Percentiles rank a stretch among this genome's conserved stretches.
Evolutionary conservation across 139 green algal species (phyloP).

Genomic region (Marvania coccoides): DNA sequence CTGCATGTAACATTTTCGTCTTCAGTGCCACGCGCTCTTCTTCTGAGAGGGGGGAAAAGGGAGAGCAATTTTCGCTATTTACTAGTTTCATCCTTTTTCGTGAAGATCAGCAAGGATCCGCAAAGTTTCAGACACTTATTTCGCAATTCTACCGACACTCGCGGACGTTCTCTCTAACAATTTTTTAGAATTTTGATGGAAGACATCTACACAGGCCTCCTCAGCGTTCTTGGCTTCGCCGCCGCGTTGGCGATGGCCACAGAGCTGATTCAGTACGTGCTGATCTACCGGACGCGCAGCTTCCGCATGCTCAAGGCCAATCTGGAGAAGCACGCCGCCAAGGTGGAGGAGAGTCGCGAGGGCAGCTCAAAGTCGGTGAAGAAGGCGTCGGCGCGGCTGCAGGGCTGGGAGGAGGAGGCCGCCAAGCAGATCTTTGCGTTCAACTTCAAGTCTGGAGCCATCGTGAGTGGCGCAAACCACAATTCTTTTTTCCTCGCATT

Average conservation of each 20-base stretch:
- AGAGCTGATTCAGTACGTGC: constrained; percentile 14
- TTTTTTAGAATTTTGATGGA: not conserved
- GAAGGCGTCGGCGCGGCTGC: constrained; percentile 16
- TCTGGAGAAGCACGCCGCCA: constrained; percentile 2
- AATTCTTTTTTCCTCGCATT: not conserved
- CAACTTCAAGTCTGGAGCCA: constrained; percentile 10
- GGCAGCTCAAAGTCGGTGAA: constrained; percentile 12
- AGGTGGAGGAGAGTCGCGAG: constrained; percentile 4
- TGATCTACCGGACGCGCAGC: constrained; percentile 19
- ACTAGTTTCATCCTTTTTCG: too few species aligned
- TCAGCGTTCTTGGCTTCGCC: constrained; percentile 11
- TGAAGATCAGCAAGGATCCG: too few species aligned
- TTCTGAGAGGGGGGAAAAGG: too few species aligned
- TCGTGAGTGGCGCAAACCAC: constrained; percentile 4
- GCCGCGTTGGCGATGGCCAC: not conserved
- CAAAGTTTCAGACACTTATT: too few species aligned
- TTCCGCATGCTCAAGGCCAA: constrained; percentile 21
- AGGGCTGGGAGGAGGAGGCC: constrained; percentile 13
- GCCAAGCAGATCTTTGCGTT: not conserved
- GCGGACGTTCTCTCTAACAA: too few species aligned
- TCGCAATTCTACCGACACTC: too few species aligned
- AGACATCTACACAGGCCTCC: not conserved
- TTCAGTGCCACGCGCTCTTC: too few species aligned
- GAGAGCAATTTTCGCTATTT: too few species aligned
- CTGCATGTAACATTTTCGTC: too few species aligned